Percentiles rank a stretch among this genome's conserved stretches.
phyloP scores from a whole-genome alignment of 805 yeast species.

The Saturnispora besseyi region DNA sequence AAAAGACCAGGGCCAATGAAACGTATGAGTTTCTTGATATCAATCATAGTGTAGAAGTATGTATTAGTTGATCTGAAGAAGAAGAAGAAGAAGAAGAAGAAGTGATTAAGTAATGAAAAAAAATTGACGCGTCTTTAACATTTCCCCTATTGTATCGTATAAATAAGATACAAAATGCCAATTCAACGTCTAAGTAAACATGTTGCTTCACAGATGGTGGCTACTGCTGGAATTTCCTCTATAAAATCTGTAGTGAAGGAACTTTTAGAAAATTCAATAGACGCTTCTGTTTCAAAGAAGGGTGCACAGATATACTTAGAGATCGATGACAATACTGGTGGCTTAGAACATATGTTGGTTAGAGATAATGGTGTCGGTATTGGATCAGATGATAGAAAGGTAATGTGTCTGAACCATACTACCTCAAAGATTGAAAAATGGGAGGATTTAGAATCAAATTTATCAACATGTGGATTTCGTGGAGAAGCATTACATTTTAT shows the following conservation, averaged over 20 bases:
- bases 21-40: conserved; percentile 40
- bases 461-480: conserved; percentile 37
- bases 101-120: neutral
- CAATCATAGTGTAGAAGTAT: neutral
- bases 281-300: conserved; percentile 20
- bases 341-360: conserved; percentile 24
- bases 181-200: conserved; percentile 19
- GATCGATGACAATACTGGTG: conserved; percentile 32
- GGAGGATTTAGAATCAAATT: conserved; percentile 24
- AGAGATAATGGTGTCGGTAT: conserved; percentile 37
- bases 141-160: neutral
- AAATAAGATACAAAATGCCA: conserved; percentile 9
- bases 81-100: neutral
- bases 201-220: conserved; percentile 18
- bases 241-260: conserved; percentile 33
- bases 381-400: conserved; percentile 19
- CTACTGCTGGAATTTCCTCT: conserved; percentile 27
- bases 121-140: conserved; percentile 1
- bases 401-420: conserved; percentile 31
- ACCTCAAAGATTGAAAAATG: conserved; percentile 34
- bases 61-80: neutral
- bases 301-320: conserved; percentile 27
- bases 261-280: conserved; percentile 34
- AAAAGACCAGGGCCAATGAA: conserved; percentile 85
- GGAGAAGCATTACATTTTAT: conserved; percentile 41